Evolutionary conservation across 768 basidiomycete species (phyloP), one percentile per base, ranked within the genome.

Genomic region (Piloderma croceum): DNA sequence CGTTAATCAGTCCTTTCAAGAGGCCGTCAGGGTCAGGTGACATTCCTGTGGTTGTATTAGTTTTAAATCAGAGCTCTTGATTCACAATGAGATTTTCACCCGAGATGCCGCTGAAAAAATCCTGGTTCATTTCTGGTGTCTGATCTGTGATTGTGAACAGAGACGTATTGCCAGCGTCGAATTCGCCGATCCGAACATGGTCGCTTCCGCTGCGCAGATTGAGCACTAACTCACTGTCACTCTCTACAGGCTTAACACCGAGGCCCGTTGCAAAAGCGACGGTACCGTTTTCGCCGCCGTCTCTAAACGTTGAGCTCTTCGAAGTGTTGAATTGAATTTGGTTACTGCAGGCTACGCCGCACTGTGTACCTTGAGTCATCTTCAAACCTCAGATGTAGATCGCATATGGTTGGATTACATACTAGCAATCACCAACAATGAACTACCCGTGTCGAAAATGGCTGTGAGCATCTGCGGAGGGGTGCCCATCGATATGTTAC

Each of bases 391-490:
- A n/a, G 36, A 35, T 43, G 31, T 9, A 35, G 36, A 7, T 19
- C 29, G 21, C 11, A 15, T 5, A 12, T 22, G 12, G 15, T 25
- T 3, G 24, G 25, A 24, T 23, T 11, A 52, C 70, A 40, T 47
- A 70, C 73, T 72, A 3, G 69, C 69, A 43, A 75, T 71, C 57
- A 73, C 72, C 10, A 74, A 62, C 9, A 63, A 62, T 6, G 55
- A 53, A 43, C 71, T 74, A 34, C 76, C 76, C 9, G 77, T 79
- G 48, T 79, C 77, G 57, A 79, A 79, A 10, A 79, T 73, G 35
- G 78, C 69, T 24, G 64, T 59, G 38, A 70, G 46, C 15, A 48
- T 51, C 47, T 79, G 76, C 2, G 75, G 73, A 7, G 76, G 76
- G 2, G 76, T 77, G 19, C 76, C 75, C 31, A 77, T 71, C 69